Percentiles rank a stretch among this genome's conserved stretches.
phyloP scores from a whole-genome alignment of 2,329 filamentous ascomycete genomes.

The Aspergillus ibericus region DNA sequence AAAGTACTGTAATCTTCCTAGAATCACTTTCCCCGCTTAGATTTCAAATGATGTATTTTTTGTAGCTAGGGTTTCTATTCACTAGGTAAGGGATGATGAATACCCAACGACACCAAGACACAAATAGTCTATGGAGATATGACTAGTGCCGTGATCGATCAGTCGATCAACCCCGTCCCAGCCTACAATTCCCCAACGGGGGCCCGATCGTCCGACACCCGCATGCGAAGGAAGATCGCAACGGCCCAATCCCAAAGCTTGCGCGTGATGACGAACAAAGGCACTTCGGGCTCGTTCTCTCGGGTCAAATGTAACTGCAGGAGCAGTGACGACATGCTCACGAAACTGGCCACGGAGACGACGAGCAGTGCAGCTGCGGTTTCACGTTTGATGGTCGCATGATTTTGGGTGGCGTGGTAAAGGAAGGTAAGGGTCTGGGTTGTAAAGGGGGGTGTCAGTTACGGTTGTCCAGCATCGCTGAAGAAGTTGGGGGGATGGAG shows the following conservation, averaged over 20 bases:
- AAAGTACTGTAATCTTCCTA: background rate
- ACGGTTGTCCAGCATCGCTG: too few relatives aligned
- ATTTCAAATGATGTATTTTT: background rate
- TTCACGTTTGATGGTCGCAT: constrained; percentile 77
- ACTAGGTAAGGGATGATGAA: background rate
- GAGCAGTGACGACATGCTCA: constrained; percentile 70
- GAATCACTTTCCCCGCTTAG: too few relatives aligned
- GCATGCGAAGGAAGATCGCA: constrained; percentile 36
- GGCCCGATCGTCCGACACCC: constrained; percentile 30
- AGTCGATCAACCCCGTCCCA: background rate
- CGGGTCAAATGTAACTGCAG: constrained; percentile 65
- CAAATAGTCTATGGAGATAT: background rate
- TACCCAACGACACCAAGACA: background rate
- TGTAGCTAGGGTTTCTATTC: background rate
- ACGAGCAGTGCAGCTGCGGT: constrained; percentile 75
- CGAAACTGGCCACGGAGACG: constrained; percentile 73
- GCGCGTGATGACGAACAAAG: constrained; percentile 53
- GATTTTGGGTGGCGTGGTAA: constrained; percentile 75
- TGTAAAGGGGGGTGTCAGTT: background rate
- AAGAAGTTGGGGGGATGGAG: too few relatives aligned
- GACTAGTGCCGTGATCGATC: background rate
- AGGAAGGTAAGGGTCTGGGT: constrained; percentile 68
- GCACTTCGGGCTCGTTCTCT: constrained; percentile 61
- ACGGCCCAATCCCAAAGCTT: constrained; percentile 43
- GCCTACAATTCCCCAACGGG: constrained; percentile 25